Evolutionary conservation across 2,329 filamentous ascomycete species (phyloP).

Genomic region (Trichoderma asperellum): DNA sequence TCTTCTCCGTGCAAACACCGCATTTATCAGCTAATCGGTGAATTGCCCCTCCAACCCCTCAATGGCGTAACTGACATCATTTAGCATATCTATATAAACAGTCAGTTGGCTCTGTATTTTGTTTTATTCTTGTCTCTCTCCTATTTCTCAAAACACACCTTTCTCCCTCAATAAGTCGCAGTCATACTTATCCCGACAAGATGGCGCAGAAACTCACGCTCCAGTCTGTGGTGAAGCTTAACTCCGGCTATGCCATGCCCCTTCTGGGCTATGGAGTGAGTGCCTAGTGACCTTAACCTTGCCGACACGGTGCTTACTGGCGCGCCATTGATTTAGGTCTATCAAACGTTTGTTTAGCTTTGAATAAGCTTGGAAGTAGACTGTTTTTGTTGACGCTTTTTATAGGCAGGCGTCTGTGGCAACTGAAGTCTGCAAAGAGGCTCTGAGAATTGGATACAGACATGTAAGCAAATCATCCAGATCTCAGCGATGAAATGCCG

Average conservation of each 20-base stretch:
- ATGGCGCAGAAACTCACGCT: constrained; percentile 54
- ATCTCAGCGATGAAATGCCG: background rate
- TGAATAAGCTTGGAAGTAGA: background rate
- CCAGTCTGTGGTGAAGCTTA: constrained; percentile 55
- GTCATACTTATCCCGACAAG: constrained; percentile 31
- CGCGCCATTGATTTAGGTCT: constrained; percentile 47
- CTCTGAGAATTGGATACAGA: constrained; percentile 56
- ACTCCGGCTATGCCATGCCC: constrained; percentile 58
- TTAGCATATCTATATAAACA: background rate
- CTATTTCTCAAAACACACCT: too few relatives aligned
- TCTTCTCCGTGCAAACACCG: background rate
- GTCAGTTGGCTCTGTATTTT: background rate
- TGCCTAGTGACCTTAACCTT: constrained; percentile 23
- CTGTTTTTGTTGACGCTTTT: constrained; percentile 20
- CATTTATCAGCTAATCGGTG: background rate
- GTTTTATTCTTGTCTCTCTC: background rate
- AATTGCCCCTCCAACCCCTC: constrained; percentile 21
- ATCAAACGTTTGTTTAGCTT: constrained; percentile 52
- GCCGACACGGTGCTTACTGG: constrained; percentile 8
- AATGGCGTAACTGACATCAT: constrained; percentile 20
- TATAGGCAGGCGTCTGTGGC: constrained; percentile 39
- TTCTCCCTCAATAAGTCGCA: background rate
- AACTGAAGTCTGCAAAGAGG: constrained; percentile 48
- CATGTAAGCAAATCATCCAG: constrained; percentile 45
- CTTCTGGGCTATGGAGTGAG: constrained; percentile 59